Conservation (phyloP, 805 yeast species). For the Metschnikowia shivogae region DNA sequence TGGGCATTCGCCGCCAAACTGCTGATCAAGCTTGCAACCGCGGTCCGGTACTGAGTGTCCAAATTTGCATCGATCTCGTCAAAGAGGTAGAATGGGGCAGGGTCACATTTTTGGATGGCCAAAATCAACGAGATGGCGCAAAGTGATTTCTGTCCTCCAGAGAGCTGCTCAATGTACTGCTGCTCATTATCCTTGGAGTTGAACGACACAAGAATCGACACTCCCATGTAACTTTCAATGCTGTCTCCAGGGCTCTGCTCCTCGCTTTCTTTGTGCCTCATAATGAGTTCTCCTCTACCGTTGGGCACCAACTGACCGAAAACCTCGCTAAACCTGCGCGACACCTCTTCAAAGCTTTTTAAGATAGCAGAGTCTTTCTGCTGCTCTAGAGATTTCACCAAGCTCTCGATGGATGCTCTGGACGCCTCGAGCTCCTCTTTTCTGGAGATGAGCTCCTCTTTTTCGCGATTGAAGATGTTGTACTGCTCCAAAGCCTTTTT, state of each 20-base stretch:
- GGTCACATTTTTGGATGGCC: conserved; percentile 92
- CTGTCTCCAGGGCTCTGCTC: conserved; percentile 15
- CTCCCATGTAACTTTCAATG: conserved; percentile 69
- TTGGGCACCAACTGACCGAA: conserved; percentile 80
- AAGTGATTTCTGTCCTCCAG: conserved; percentile 96
- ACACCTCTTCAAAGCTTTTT: conserved; percentile 71
- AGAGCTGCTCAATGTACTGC: conserved; percentile 80
- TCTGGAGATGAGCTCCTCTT: conserved; percentile 61
- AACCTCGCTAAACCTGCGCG: conserved; percentile 65
- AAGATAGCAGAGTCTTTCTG: conserved; percentile 82
- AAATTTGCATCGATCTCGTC: conserved; percentile 97
- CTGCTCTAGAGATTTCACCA: conserved; percentile 64
- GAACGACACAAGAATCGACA: conserved; percentile 83
- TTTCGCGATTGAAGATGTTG: conserved; percentile 65
- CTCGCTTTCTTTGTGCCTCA: conserved; percentile 43
- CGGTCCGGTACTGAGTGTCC: conserved; percentile 84
- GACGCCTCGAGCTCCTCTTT: conserved; percentile 67
- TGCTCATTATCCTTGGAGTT: conserved; percentile 84
- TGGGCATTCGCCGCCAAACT: conserved; percentile 69
- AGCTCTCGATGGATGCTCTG: conserved; percentile 63
- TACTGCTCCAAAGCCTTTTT: conserved; percentile 87
- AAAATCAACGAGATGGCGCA: conserved; percentile 92
- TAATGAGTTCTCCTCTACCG: conserved; percentile 71
- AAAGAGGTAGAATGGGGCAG: conserved; percentile 93
- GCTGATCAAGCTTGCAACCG: conserved; percentile 76